Evolutionary conservation across 805 yeast genomes (phyloP), one percentile per base, ranked within the genome.

Genomic region (Metschnikowia similis): DNA sequence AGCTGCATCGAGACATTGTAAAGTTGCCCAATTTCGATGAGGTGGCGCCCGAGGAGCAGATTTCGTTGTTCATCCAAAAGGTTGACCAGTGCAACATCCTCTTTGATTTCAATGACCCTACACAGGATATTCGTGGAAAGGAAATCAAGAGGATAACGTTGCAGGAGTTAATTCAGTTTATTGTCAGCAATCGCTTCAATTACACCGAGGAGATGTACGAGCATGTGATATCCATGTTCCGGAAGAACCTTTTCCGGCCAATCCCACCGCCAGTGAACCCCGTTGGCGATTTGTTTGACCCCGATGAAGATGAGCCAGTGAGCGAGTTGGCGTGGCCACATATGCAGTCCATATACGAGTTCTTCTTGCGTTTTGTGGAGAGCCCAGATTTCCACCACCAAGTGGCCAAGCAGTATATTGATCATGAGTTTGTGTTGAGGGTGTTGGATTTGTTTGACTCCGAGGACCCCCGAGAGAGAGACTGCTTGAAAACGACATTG

Each of bases 231-330:
- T 80, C 80, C 21, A 92, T 94, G 97, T 94, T 91, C 69, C 85
- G 83, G 61, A 80, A 79, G 51, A 94, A 94, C 69, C 77, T 94
- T 49, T 91, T 94, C 69, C 81, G 99, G 63, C 96, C 98, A 31
- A 89, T 94, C 44, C 98, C 99, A 3, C 99, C 99, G 1, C 97
- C 98, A 1, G 96, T 91, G 35, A 94, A 94, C 66, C 98, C 98
- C 5, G 80, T 91, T 41, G 99, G 99, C 35, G 99, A 94, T 56
- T 81, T 92, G 36, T 94, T 81, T 67, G 99, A 94, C 62, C 99
- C 99, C 1, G 99, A 94, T 70, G 99, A 94, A 70, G 99, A 94
- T 72, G 99, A 94, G 69, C 98, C 98, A 2, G 96, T 94, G 35
- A 83, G 84, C 60, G 98, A 94, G 66, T 81, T 92, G 55, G 91